Evolutionary conservation across 371 early-diverging fungal genomes (phyloP).

Genomic region (Funneliformis caledonium): DNA sequence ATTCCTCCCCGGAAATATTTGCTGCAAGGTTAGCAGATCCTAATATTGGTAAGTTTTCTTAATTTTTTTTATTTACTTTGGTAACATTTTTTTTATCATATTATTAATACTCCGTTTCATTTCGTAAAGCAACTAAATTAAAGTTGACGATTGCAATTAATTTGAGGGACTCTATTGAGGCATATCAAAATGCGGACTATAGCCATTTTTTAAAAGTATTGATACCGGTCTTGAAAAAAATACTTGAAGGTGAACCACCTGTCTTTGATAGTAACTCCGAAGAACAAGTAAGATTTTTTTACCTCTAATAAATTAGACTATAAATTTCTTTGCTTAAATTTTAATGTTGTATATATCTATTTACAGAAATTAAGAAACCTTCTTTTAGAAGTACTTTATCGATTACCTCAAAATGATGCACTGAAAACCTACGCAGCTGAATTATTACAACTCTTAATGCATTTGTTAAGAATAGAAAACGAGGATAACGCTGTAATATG

Average conservation of each 20-base stretch:
- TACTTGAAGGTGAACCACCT: conserved; percentile 77
- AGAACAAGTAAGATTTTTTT: conserved; percentile 70
- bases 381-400: conserved; percentile 91
- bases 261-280: conserved; percentile 81
- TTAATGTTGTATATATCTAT: background rate
- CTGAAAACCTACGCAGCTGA: conserved; percentile 67
- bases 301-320: background rate
- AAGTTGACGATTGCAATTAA: conserved; percentile 88
- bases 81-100: background rate
- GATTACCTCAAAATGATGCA: conserved; percentile 86
- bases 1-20: conserved; percentile 65
- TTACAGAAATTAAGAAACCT: conserved; percentile 87
- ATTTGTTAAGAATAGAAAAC: conserved; percentile 86
- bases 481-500: conserved; percentile 96
- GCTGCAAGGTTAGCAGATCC: conserved; percentile 72
- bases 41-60: conserved; percentile 51
- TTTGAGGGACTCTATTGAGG: conserved; percentile 89
- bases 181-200: conserved; percentile 85
- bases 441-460: conserved; percentile 69
- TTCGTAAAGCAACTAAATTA: conserved; percentile 58
- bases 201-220: conserved; percentile 75
- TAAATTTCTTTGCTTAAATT: background rate
- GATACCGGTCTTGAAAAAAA: conserved; percentile 82
- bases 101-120: background rate
- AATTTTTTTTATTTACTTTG: background rate